A percentile compares a stretch with the other conserved stretches of the same genome.
Conservation (phyloP, 768 basidiomycete species). For the Leccinum fibrillosum region DNA sequence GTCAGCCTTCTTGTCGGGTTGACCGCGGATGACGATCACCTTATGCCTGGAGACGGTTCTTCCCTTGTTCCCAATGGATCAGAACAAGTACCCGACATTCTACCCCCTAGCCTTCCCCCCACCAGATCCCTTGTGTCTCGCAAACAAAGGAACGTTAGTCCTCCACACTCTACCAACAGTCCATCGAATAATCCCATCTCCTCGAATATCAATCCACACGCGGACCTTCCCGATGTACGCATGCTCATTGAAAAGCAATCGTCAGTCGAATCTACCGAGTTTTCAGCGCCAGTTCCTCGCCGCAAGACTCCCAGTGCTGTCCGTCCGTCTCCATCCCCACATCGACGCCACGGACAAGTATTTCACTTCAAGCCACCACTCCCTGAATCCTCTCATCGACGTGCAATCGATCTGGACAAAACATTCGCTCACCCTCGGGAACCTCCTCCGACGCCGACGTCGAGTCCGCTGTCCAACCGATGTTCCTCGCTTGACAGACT, state of each 20-base stretch:
- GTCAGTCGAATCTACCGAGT: background rate
- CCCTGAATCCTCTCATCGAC: background rate
- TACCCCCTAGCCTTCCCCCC: conserved; percentile 18
- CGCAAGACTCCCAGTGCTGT: conserved; percentile 1
- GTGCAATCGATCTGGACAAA: conserved; percentile 6
- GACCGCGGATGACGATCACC: conserved; percentile 17
- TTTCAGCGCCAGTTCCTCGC: conserved; percentile 7
- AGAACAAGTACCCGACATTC: conserved; percentile 7
- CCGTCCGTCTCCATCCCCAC: conserved; percentile 7
- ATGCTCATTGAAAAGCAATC: background rate
- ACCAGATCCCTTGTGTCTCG: conserved; percentile 18
- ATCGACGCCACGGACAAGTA: conserved; percentile 26
- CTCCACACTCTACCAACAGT: background rate
- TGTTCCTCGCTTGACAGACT: conserved; percentile 33
- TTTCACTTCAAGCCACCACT: conserved; percentile 15
- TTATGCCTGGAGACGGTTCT: background rate
- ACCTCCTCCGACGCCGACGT: conserved; percentile 22
- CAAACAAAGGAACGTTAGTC: conserved; percentile 2
- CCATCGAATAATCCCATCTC: background rate
- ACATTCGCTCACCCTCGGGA: conserved; percentile 15
- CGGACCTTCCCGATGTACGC: background rate
- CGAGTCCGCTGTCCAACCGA: conserved; percentile 12
- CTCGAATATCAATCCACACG: background rate
- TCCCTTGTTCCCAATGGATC: background rate
- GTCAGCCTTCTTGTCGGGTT: conserved; percentile 32